Conservation (phyloP, 768 basidiomycete genomes). For the Mrakia gelida region DNA sequence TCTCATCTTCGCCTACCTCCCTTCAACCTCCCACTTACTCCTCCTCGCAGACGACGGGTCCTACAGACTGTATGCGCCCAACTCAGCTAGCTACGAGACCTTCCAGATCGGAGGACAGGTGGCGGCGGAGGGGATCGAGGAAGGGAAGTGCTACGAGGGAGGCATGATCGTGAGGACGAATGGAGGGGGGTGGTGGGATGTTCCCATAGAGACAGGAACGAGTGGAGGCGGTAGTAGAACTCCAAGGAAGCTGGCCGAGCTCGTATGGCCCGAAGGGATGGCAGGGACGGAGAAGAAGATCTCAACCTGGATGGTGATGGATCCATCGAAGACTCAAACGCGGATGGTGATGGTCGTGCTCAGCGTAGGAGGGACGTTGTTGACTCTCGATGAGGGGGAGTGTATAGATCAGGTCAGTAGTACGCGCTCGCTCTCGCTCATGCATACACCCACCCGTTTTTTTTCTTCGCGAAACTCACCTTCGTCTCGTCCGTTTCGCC, state of each 20-base stretch:
- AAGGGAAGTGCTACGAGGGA: conserved; percentile 77
- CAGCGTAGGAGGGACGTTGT: conserved; percentile 71
- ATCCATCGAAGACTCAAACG: conserved; percentile 81
- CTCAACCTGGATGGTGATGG: conserved; percentile 69
- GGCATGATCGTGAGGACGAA: conserved; percentile 83
- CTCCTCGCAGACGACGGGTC: conserved; percentile 87
- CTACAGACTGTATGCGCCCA: conserved; percentile 67
- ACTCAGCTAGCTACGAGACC: conserved; percentile 32
- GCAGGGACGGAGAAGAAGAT: conserved; percentile 45
- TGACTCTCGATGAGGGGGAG: conserved; percentile 84
- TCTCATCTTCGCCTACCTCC: conserved; percentile 15
- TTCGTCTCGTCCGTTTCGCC: neutral
- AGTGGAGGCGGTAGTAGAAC: conserved; percentile 81
- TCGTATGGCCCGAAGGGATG: conserved; percentile 57
- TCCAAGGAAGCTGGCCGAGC: conserved; percentile 52
- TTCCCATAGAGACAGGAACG: conserved; percentile 58
- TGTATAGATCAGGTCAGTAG: conserved; percentile 61
- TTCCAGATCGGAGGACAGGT: conserved; percentile 45
- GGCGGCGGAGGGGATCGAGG: conserved; percentile 61
- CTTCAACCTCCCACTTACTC: conserved; percentile 51
- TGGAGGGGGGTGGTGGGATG: conserved; percentile 69
- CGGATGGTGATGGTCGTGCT: conserved; percentile 85
- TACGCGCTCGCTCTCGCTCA: neutral
- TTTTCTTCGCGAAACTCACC: neutral
- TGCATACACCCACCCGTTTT: too few species aligned